Evolutionary conservation across 2,329 filamentous ascomycete species (phyloP), one percentile per base, ranked within the genome.

Genomic region (Thyridium curvatum): DNA sequence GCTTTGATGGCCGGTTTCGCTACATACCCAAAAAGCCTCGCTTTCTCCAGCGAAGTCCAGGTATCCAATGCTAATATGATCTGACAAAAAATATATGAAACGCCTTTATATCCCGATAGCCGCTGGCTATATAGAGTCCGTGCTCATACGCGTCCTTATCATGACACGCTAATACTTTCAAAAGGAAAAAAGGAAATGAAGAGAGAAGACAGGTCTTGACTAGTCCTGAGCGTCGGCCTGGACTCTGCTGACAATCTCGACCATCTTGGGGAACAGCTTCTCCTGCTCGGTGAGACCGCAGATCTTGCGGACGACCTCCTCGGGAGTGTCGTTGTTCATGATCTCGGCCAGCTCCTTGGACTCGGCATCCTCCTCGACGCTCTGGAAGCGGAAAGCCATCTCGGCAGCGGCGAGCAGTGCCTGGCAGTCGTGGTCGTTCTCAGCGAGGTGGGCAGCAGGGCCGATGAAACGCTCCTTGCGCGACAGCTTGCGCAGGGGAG

Each of bases 381-480:
- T 87, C 69, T 96, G 90, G 82, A 97, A 98, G 46, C 85, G 86
- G 61, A 98, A 83, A 7, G 87, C 83, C 80, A 91, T 88, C 72
- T 97, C 91, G 34, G 93, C 79, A 15, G 87, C 86, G 42, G 83
- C 84, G 38, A 97, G 71, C 21, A 98, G 74, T 38, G 77, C 81
- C 41, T 80, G 74, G 60, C 82, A 84, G 51, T 78, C 75, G 64
- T 87, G 72, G 42, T 79, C 88, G 43, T 76, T 72, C 71, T 95
- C 88, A 34, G 89, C 89, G 14, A 98, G 78, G 66, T 94, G 85
- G 9, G 86, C 79, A 34, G 93, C 91, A 5, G 93, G 93, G 34
- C 86, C 89, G 52, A 98, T 82, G 70, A 98, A 95, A 33, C 93
- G 89, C 70, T 98, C 93, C 69, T 94, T 93, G 63, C 90, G 86